Percentiles rank a stretch among this genome's conserved stretches.
Conservation (phyloP, 1,139 yeast species). For the Candida labiduridarum region DNA sequence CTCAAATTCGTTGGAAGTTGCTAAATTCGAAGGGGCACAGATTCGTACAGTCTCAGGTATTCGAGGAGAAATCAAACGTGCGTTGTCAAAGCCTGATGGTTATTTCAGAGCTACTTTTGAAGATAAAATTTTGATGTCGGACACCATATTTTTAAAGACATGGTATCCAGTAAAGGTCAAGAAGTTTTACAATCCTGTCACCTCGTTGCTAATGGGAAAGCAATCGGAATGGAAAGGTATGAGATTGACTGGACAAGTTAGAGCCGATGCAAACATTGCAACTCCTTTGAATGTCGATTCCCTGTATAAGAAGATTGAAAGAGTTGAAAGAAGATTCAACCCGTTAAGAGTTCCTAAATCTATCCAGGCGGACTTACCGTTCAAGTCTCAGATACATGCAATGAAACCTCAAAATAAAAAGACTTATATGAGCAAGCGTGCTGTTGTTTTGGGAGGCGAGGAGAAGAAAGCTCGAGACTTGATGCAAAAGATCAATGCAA, state of each 20-base stretch:
- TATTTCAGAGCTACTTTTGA: conserved; percentile 97
- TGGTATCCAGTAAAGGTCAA: conserved; percentile 96
- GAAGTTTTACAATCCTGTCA: conserved; percentile 93
- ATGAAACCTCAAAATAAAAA: conserved; percentile 88
- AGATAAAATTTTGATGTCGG: conserved; percentile 89
- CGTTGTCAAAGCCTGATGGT: conserved; percentile 94
- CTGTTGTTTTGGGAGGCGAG: conserved; percentile 89
- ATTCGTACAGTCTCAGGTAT: conserved; percentile 96
- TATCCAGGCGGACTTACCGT: conserved; percentile 78
- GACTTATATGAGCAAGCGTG: conserved; percentile 87
- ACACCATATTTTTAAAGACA: conserved; percentile 85
- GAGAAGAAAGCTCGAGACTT: conserved; percentile 92
- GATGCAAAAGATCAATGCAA: conserved; percentile 82
- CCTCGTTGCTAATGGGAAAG: conserved; percentile 74
- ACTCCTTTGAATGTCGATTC: conserved; percentile 71
- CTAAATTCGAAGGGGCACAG: conserved; percentile 97
- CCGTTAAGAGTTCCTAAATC: conserved; percentile 83
- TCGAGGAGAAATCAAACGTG: conserved; percentile 96
- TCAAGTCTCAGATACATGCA: conserved; percentile 83
- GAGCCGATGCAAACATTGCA: conserved; percentile 71
- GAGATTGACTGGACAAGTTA: conserved; percentile 90
- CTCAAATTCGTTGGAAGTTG: conserved; percentile 87
- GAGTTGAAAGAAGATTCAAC: conserved; percentile 85
- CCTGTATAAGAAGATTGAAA: conserved; percentile 77
- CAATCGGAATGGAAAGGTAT: conserved; percentile 94